Base-by-base conservation (phyloP, 768 basidiomycete genomes). In the Amanita rubescens region DNA sequence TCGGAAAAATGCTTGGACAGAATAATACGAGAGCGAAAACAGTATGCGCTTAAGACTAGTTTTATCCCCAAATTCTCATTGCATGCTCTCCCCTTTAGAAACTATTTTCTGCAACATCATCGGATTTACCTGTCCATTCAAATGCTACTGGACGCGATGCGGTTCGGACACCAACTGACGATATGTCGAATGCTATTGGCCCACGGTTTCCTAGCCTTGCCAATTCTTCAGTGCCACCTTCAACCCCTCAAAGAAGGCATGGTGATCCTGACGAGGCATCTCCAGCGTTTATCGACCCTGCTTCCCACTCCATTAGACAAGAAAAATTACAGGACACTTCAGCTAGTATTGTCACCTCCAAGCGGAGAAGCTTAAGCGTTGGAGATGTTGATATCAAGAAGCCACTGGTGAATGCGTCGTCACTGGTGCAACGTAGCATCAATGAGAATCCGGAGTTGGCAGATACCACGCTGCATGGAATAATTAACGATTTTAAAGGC, bases 1-100 rank as follows among this genome's bases (percentile, higher is more conserved):
- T 86, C 58, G 87, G 87, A 2, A 90, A 84, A 68, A 85, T 92
- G 82, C 69, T 85, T 35, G 87, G 87, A 3, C 78, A 84, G 59
- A 74, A 70, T 45, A 77, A 76, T 30, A 75, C 80, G 27, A 76
- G 86, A 46, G 86, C 89, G 65, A 53, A 37, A 45, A 37, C 7
- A 20, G 52, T 53, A 37, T 11, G 43, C 37, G 11, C 42, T 25
- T 19, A 15, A 8, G 19, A 4, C 27, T 15, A 20, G 4, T 24
- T 17, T 27, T 7, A 37, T 9, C 30, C 9, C 19, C 41, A n/a
- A 22, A n/a, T 25, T 8, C 5, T 3, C 22, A 39, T 30, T 30
- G 9, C 15, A 38, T 50, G n/a, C 5, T 30, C 2, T 30, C 37
- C 14, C 25, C 25, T 22, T 39, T 17, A 39, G 49, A 50, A 37